phyloP scores from a whole-genome alignment of 345 rosid species.

The Nasturtium officinale region DNA sequence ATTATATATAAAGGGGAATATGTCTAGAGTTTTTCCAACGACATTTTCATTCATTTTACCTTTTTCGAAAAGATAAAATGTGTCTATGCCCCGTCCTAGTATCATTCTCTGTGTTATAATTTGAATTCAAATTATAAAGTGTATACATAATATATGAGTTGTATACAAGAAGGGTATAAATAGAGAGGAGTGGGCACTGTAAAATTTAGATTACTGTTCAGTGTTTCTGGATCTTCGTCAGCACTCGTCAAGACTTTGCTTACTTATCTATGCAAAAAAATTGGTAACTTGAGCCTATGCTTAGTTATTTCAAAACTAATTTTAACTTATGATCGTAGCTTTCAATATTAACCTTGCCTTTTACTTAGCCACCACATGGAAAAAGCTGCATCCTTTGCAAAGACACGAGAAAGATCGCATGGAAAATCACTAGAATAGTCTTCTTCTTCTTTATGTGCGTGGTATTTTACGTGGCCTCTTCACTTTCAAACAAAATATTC shows the following conservation, averaged over 20 bases:
- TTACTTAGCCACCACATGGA: background rate
- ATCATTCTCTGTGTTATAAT: too few species aligned
- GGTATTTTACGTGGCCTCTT: slow-evolving; percentile 24
- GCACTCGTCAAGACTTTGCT: background rate
- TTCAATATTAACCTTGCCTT: background rate
- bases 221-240: background rate
- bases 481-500: background rate
- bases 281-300: background rate
- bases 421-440: slow-evolving; percentile 12
- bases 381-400: slow-evolving; percentile 14
- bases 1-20: background rate
- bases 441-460: background rate
- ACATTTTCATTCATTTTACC: too few species aligned
- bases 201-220: background rate
- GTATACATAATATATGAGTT: too few species aligned
- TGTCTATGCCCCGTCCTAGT: too few species aligned
- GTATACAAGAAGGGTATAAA: too few species aligned
- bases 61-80: too few species aligned
- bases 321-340: background rate
- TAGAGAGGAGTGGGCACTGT: too few species aligned
- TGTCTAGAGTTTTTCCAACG: too few species aligned
- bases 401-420: slow-evolving; percentile 33
- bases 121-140: too few species aligned
- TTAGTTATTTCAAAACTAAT: background rate
- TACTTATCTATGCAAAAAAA: background rate